Conservation (phyloP, 495 filamentous ascomycete species). For the Jackrogersella minutella region DNA sequence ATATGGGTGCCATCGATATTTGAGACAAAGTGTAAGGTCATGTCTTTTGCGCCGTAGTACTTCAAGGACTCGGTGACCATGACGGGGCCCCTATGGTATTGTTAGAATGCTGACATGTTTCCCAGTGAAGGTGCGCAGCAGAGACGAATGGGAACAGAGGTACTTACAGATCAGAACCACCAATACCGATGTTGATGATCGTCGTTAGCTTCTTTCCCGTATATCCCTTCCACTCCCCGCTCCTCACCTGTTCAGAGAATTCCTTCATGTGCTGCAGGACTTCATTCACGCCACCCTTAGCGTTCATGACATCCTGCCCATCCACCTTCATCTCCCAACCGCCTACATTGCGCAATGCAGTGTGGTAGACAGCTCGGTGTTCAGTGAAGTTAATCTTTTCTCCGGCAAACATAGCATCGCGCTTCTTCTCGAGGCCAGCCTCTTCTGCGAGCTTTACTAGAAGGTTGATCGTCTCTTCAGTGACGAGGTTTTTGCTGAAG, state of each 20-base stretch:
- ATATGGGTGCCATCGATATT: constrained; percentile 99
- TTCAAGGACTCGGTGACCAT: constrained; percentile 99
- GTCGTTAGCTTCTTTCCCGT: constrained; percentile 97
- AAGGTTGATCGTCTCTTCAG: constrained; percentile 86
- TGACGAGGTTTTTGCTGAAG: constrained; percentile 98
- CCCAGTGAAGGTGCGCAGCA: not conserved
- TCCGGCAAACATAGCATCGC: constrained; percentile 95
- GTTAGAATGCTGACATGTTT: constrained; percentile 44
- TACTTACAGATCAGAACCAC: constrained; percentile 94
- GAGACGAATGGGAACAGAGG: not conserved
- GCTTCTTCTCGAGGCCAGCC: constrained; percentile 87
- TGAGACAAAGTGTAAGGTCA: constrained; percentile 96
- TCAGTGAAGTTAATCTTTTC: constrained; percentile 99
- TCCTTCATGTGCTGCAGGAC: constrained; percentile 97
- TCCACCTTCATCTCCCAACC: constrained; percentile 91
- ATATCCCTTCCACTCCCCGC: constrained; percentile 97
- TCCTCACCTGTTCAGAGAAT: constrained; percentile 92
- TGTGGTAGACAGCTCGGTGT: constrained; percentile 93
- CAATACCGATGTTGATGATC: constrained; percentile 97
- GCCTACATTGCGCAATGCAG: constrained; percentile 86
- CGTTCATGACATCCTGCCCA: constrained; percentile 92
- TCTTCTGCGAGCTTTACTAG: constrained; percentile 90
- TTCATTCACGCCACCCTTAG: constrained; percentile 73
- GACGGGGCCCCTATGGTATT: constrained; percentile 77
- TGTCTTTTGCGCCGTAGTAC: constrained; percentile 82